Conservation (phyloP, 1,139 yeast species). For the Geotrichum australiense region DNA sequence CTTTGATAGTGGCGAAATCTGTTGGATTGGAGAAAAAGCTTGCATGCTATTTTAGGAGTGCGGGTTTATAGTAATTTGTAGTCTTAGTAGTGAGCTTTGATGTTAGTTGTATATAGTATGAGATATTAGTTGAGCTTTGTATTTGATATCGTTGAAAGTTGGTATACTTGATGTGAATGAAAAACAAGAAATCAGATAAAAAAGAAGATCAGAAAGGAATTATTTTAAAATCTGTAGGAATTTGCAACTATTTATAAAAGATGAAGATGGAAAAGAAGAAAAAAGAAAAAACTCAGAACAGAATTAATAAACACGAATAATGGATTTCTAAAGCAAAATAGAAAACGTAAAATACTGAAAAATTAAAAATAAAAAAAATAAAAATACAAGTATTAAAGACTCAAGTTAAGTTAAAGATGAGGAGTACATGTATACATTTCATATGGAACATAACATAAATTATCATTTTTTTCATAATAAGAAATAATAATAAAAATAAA, state of each 20-base stretch:
- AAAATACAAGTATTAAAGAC: not conserved
- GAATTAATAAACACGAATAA: too few relatives aligned
- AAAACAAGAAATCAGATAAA: not conserved
- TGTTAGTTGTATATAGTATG: not conserved
- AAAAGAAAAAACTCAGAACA: too few relatives aligned
- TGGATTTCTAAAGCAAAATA: too few relatives aligned
- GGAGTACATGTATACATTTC: too few relatives aligned
- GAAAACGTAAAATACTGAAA: not conserved
- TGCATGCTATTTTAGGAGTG: slow-evolving; percentile 2
- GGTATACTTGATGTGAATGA: too few relatives aligned
- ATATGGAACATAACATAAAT: too few relatives aligned
- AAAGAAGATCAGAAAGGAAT: not conserved
- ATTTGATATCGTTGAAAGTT: too few relatives aligned
- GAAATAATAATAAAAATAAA: not conserved
- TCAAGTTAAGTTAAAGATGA: too few relatives aligned
- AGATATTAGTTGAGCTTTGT: too few relatives aligned
- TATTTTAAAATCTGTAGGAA: not conserved
- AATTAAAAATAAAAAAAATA: slow-evolving; percentile 2
- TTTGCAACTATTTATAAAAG: not conserved
- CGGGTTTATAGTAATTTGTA: too few relatives aligned
- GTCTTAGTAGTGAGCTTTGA: not conserved
- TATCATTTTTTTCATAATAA: too few relatives aligned
- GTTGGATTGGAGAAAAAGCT: slow-evolving; percentile 1
- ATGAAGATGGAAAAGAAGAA: not conserved
- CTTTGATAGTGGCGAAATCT: not conserved